Percentiles rank a stretch among this genome's conserved stretches.
phyloP scores from a whole-genome alignment of 805 yeast species.

The Metschnikowia continentalis region DNA sequence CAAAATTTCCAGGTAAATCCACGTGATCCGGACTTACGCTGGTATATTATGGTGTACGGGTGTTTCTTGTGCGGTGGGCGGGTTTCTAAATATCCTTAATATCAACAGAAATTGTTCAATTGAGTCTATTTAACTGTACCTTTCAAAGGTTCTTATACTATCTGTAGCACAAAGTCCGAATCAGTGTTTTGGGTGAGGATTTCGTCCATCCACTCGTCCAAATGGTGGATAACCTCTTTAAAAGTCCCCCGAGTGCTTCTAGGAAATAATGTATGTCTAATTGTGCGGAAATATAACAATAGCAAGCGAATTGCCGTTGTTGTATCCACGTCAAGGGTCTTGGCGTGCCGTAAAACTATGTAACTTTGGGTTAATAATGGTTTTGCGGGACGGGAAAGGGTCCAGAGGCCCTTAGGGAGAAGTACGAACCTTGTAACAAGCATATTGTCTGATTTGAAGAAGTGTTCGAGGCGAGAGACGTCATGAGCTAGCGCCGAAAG shows the following conservation, averaged over 20 bases:
- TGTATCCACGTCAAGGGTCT: background rate
- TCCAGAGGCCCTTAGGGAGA: background rate
- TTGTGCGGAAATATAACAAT: slow-evolving; percentile 1
- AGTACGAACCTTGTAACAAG: slow-evolving; percentile 2
- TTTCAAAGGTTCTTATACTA: background rate
- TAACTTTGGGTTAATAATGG: background rate
- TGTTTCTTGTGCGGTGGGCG: background rate
- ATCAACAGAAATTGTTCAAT: background rate
- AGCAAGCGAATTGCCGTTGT: slow-evolving; percentile 1
- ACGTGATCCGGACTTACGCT: no score
- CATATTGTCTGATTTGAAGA: background rate
- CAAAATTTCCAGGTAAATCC: no score
- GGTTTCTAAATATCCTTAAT: background rate
- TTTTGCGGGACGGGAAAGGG: background rate
- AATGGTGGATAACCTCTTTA: background rate
- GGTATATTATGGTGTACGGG: no score
- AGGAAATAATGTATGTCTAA: slow-evolving; percentile 1
- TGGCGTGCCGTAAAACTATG: background rate
- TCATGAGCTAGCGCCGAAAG: slow-evolving; percentile 1
- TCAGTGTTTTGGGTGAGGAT: background rate
- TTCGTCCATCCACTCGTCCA: slow-evolving; percentile 4
- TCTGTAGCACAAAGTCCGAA: background rate
- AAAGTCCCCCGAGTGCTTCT: background rate
- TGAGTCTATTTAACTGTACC: background rate
- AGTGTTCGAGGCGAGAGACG: slow-evolving; percentile 2